Conservation (phyloP, 805 yeast species). For the Cyberlindnera bimundalis region DNA sequence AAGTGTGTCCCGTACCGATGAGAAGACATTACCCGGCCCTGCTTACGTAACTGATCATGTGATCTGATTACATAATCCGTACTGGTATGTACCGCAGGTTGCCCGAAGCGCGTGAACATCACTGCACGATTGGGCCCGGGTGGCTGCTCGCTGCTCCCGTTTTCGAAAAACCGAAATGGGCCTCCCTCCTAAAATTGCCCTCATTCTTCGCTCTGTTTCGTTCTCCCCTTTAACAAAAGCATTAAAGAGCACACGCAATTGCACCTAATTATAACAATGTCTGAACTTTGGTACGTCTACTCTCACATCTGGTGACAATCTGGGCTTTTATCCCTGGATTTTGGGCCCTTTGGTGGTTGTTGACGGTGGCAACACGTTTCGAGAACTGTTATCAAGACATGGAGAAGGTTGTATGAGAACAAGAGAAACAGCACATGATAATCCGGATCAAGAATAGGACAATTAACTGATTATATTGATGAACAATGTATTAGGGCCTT, state of each 20-base stretch:
- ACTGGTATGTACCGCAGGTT: conserved; percentile 6
- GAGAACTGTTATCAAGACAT: conserved; percentile 1
- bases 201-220: not conserved
- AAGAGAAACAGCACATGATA: too few species aligned
- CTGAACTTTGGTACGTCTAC: conserved; percentile 74
- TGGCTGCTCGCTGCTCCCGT: conserved; percentile 11
- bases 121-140: conserved; percentile 1
- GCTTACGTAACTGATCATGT: not conserved
- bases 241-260: too few species aligned
- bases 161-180: not conserved
- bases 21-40: conserved; percentile 8
- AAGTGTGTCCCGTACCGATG: conserved; percentile 8
- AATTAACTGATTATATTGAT: too few species aligned
- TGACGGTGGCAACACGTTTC: conserved; percentile 4
- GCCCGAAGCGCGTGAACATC: conserved; percentile 4
- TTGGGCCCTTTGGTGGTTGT: too few species aligned
- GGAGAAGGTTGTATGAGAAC: too few species aligned
- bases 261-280: conserved; percentile 38
- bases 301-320: too few species aligned
- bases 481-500: not conserved
- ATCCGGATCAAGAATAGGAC: too few species aligned
- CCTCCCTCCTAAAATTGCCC: conserved; percentile 1
- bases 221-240: too few species aligned
- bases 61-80: not conserved
- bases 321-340: too few species aligned